A percentile compares a stretch with the other conserved stretches of the same genome.
These are phyloP conservation scores for Candida sp. DNA, from an alignment of 1,139 yeast genomes.

Conservation along the genomic window DNA sequence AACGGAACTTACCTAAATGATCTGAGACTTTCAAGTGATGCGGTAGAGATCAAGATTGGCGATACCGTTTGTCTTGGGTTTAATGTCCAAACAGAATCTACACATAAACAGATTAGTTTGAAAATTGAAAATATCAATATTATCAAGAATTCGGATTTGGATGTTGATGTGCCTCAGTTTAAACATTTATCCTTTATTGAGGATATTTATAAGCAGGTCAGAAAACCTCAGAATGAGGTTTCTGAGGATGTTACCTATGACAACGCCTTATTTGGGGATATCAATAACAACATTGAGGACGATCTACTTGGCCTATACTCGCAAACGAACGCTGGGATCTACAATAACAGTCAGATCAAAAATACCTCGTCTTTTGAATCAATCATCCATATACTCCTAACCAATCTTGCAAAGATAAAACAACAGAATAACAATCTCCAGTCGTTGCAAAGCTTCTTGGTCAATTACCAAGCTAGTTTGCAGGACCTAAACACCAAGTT, in stretches of 20 bases:
- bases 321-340: slow-evolving; percentile 57
- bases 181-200: slow-evolving; percentile 45
- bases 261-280: slow-evolving; percentile 78
- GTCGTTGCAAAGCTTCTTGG: slow-evolving; percentile 28
- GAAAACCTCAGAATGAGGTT: not conserved
- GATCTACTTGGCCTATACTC: slow-evolving; percentile 54
- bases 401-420: slow-evolving; percentile 28
- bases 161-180: slow-evolving; percentile 25
- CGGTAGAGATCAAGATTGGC: slow-evolving; percentile 63
- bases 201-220: slow-evolving; percentile 22
- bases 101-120: slow-evolving; percentile 84
- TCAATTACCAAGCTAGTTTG: slow-evolving; percentile 23
- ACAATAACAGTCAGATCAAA: slow-evolving; percentile 58
- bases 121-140: slow-evolving; percentile 69
- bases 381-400: slow-evolving; percentile 26
- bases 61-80: slow-evolving; percentile 89
- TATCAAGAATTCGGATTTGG: slow-evolving; percentile 35
- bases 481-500: slow-evolving; percentile 26
- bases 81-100: slow-evolving; percentile 78
- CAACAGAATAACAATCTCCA: slow-evolving; percentile 34
- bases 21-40: slow-evolving; percentile 60
- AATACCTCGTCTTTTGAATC: slow-evolving; percentile 50
- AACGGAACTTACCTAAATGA: slow-evolving; percentile 94
- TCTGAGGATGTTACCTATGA: slow-evolving; percentile 44
- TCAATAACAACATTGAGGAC: slow-evolving; percentile 60